Evolutionary conservation across 2,329 filamentous ascomycete genomes (phyloP).

Genomic region (Alternaria brassicae): DNA sequence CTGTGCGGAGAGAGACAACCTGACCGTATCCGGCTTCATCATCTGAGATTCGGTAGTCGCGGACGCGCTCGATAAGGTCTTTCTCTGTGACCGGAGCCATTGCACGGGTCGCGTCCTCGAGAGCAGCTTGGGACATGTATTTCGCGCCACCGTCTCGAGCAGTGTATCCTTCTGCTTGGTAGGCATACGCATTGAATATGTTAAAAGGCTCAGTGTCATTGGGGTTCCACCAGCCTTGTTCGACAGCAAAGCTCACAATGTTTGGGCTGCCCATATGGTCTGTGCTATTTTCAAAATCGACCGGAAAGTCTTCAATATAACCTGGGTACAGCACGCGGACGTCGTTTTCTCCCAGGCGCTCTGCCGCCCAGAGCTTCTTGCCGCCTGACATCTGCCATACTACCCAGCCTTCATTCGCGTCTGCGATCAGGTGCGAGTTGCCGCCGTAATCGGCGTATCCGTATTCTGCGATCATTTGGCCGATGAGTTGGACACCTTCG

Average conservation of each 20-base stretch:
- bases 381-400: constrained; percentile 48
- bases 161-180: constrained; percentile 36
- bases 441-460: constrained; percentile 55
- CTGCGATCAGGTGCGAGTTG: constrained; percentile 55
- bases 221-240: constrained; percentile 47
- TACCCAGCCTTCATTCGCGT: constrained; percentile 47
- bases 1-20: constrained; percentile 37
- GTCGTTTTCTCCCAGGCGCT: constrained; percentile 40
- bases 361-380: constrained; percentile 46
- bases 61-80: constrained; percentile 55
- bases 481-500: constrained; percentile 55
- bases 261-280: constrained; percentile 46
- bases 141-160: constrained; percentile 48
- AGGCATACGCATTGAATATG: constrained; percentile 47
- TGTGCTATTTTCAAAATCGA: constrained; percentile 37
- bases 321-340: constrained; percentile 47
- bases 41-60: constrained; percentile 47
- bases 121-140: constrained; percentile 48
- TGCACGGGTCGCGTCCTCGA: constrained; percentile 47
- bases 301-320: constrained; percentile 49
- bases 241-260: constrained; percentile 45
- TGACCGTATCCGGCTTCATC: constrained; percentile 50
- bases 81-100: constrained; percentile 60
- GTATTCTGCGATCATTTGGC: constrained; percentile 49
- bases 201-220: constrained; percentile 44